Base-by-base conservation (phyloP, 768 basidiomycete genomes). In the Saitozyma sp. region DNA sequence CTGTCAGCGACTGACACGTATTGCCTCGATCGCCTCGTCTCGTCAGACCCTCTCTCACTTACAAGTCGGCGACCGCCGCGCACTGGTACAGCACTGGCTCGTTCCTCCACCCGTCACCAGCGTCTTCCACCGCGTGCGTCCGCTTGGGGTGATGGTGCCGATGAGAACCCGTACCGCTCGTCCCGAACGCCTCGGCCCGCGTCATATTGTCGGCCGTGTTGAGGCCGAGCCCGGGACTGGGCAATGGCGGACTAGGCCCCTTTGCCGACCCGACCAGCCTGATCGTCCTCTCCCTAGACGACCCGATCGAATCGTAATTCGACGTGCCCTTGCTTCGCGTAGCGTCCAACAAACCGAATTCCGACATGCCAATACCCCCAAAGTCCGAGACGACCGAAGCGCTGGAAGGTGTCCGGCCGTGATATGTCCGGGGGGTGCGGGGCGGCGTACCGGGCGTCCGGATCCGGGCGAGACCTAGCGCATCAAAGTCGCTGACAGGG, bases 11-110 rank as follows among this genome's bases (percentile, higher is more conserved):
- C 19, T 42, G 20, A 20, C 19, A 52, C 8, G 17, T 8, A 13
- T 16, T 4, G 14, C 16, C 6, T 58, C 19, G 2, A 29, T 29
- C 29, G 29, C 29, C 29, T 29, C 29, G 29, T 29, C 29, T 29
- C 29, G 29, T 29, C 20, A 45, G 42, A 19, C 17, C 10, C 13
- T 11, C 13, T 46, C 45, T 49, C 37, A 70, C 74, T 69, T 57
- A 75, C 74, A 79, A 80, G 29, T 77, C 71, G 11, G 80, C 80
- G 6, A 80, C 80, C 54, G 73, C 79, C 10, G 69, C 73, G 59
- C 80, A 80, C 50, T 75, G 71, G 59, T 80, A 79, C 20, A 79
- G 49, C 6, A 73, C 71, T 37, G 53, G 53, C 43, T 75, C 75
- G 42, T 74, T 60, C 53, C 61, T 59, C 77, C 77, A 78, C 29